These are phyloP conservation scores for Rhynchospora breviuscula DNA, from an alignment of 176 grass and related monocot species.

Conservation along the genomic window DNA sequence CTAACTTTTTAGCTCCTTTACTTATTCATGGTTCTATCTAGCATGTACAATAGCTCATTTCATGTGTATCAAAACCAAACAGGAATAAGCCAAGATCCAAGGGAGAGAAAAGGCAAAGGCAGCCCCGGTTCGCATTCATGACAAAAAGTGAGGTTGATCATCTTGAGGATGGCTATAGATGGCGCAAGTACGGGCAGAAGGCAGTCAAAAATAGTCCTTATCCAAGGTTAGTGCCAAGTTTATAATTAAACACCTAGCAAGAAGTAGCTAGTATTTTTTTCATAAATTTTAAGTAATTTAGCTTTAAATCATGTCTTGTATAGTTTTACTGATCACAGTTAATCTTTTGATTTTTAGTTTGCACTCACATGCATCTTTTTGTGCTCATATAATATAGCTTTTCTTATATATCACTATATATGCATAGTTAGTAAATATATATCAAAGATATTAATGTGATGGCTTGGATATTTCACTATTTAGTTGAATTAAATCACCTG, in stretches of 20 bases:
- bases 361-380: background rate
- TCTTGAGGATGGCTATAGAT: constrained; percentile 93
- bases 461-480: background rate
- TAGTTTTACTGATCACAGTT: background rate
- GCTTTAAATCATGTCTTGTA: background rate
- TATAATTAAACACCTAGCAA: background rate
- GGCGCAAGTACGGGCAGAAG: constrained; percentile 99
- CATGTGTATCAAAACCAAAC: background rate
- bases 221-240: constrained; percentile 49
- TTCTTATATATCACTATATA: background rate
- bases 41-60: background rate
- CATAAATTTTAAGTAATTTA: background rate
- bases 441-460: background rate
- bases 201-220: constrained; percentile 98
- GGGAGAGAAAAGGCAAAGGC: constrained; percentile 76
- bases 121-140: constrained; percentile 86
- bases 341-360: background rate
- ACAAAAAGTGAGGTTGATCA: constrained; percentile 98
- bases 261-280: background rate
- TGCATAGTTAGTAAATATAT: background rate
- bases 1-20: background rate
- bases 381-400: background rate
- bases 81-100: constrained; percentile 41
- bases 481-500: background rate
- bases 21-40: background rate